phyloP scores from a whole-genome alignment of 345 rosid species.

The Nasturtium officinale region DNA sequence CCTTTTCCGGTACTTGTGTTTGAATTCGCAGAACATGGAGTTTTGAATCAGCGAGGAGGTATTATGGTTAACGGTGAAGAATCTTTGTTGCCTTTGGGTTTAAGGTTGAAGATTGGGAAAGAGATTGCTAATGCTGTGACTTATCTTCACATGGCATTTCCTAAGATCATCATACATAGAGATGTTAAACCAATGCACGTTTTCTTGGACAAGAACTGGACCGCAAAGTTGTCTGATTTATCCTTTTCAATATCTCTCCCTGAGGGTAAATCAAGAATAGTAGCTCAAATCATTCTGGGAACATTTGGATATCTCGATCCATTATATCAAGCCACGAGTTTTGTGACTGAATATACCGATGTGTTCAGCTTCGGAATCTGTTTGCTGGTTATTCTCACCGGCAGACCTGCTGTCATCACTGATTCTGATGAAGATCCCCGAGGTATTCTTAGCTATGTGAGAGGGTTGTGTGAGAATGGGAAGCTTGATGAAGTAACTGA shows the following conservation, averaged over 20 bases:
- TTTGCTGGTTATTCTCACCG: slow-evolving; percentile 12
- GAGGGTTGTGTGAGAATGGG: neutral
- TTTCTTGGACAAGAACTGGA: slow-evolving; percentile 16
- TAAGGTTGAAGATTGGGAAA: neutral
- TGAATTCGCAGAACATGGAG: slow-evolving; percentile 1
- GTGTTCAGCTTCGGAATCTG: neutral
- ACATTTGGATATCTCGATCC: too few species aligned
- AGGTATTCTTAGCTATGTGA: slow-evolving; percentile 15
- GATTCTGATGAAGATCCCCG: neutral
- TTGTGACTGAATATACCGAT: neutral
- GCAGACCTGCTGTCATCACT: neutral
- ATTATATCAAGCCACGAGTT: too few species aligned
- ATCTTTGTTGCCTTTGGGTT: slow-evolving; percentile 10
- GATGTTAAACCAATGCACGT: neutral
- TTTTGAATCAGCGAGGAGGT: neutral
- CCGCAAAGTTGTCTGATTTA: slow-evolving; percentile 9
- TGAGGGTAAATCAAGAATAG: slow-evolving; percentile 13
- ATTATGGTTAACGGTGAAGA: neutral
- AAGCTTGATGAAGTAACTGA: neutral
- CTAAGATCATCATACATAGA: slow-evolving; percentile 22
- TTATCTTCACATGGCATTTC: slow-evolving; percentile 29
- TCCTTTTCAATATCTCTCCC: neutral
- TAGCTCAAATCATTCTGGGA: too few species aligned
- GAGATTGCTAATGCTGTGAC: slow-evolving; percentile 27
- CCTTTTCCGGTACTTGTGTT: neutral